Base-by-base conservation (phyloP, 441 rosid genomes). In the Biscutella auriculata region DNA sequence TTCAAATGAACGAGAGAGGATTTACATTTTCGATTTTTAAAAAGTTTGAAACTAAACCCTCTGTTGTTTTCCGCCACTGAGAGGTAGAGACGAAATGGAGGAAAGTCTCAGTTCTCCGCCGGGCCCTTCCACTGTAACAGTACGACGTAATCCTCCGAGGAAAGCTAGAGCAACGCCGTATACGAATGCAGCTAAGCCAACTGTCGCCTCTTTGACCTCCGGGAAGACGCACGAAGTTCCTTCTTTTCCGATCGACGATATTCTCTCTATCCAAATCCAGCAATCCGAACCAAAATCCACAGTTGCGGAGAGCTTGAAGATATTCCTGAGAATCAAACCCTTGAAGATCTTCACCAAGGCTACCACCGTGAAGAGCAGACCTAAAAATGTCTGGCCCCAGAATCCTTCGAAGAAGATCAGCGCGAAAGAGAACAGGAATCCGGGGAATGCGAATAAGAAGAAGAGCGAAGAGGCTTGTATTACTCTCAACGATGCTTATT, bases 141-240 rank as follows among this genome's bases (percentile, higher is more conserved):
- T 78, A 19, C 84, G 96, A 29, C 76, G 98, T 5, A 92, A 92
- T 60, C 96, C 98, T 67, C 79, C 53, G 14, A 79, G 98, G 47
- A 77, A 68, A 53, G 98, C 94, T 19, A 79, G 95, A 52, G 77
- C 85, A 0, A 84, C 94, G 4, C 84, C 89, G 1, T 69, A 58
- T 28, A 57, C 83, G 0, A 66, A 57, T 23, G 50, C 59, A 14
- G 28, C 57, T 9, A 56, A 54, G 25, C 57, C 29, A 37, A 57
- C 62, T 12, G 1, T 50, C 39, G n/a, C 53, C 41, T 2, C 67
- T 11, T 6, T 72, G 21, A 27, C 63, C 8, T 11, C 82, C 56
- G 37, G 53, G 5, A 60, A 62, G 0, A 8, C 65, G 3, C 73
- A 65, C 15, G 63, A 69, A 4, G 69, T 87, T 17, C 67, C 85